Base-by-base conservation (phyloP, 805 yeast species). In the Wickerhamomyces alni region DNA sequence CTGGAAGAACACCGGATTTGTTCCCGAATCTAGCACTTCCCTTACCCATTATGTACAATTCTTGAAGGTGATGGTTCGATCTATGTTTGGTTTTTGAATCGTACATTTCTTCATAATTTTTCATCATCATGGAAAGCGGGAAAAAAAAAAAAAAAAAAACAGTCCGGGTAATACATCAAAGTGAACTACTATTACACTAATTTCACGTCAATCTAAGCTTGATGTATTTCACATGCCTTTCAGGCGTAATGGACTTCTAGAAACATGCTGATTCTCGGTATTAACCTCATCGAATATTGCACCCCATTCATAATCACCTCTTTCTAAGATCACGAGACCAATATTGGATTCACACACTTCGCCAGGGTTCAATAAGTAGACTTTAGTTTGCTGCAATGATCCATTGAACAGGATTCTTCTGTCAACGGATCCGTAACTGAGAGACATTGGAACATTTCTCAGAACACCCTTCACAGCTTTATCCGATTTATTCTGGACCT, bases 271-370 rank as follows among this genome's bases (percentile, higher is more conserved):
- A 9, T 56, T 52, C 17, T 60, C 69, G 2, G 43, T 47, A 1
- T 48, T 60, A 42, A 61, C 45, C 40, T 70, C 75, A 39, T 80
- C 84, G 46, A 78, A 66, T 12, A 77, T 58, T 0, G 74, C 72
- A 1, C 89, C 87, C 82, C 95, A 81, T 56, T 86, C 93, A 55
- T 81, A 88, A 35, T 76, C 81, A 2, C 97, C 98, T 33, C 70
- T 70, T 39, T 84, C 89, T 29, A 89, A 62, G 5, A 87, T 74
- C 16, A 81, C 70, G 36, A 81, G 72, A 8, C 86, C 77, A 30
- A 83, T 55, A 18, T 67, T 67, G 24, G 77, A 62, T 2, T 57
- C 63, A 4, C 63, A 38, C 0, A 65, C 51, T 19, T 62, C 69
- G 1, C 74, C 72, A 0, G 82, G 69, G 2, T 50, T 51, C 1